A percentile compares a stretch with the other conserved stretches of the same genome.
These are phyloP conservation scores for Aureobasidium sp. DNA, from an alignment of 2,329 filamentous ascomycete species.

Conservation along the genomic window DNA sequence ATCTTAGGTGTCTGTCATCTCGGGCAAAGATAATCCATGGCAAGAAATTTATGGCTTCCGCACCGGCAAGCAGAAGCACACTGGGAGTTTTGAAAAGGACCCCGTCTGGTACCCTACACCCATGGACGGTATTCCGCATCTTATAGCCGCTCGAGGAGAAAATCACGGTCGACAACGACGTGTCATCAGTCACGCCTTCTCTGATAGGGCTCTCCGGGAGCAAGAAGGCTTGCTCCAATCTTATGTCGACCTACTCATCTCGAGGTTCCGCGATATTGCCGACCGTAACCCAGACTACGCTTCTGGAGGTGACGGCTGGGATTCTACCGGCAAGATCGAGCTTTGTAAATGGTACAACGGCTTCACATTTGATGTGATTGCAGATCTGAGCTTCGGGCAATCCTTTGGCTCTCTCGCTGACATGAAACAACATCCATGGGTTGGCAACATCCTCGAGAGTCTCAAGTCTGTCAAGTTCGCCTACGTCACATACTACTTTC, in stretches of 20 bases:
- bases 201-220: constrained; percentile 34
- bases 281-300: not conserved
- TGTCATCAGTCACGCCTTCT: constrained; percentile 37
- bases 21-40: constrained; percentile 35
- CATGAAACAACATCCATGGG: constrained; percentile 26
- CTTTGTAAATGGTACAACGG: constrained; percentile 31
- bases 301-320: not conserved
- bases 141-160: constrained; percentile 22
- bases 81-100: constrained; percentile 32
- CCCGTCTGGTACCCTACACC: constrained; percentile 29
- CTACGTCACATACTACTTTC: constrained; percentile 25
- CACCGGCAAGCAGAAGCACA: constrained; percentile 31
- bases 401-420: constrained; percentile 26
- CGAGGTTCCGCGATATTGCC: constrained; percentile 23
- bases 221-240: constrained; percentile 35
- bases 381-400: constrained; percentile 30
- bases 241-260: constrained; percentile 36
- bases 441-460: constrained; percentile 23
- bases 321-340: constrained; percentile 20
- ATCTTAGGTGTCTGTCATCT: constrained; percentile 33
- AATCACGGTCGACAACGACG: constrained; percentile 31
- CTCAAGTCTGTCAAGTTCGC: constrained; percentile 25
- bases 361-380: constrained; percentile 35
- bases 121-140: constrained; percentile 23
- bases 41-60: constrained; percentile 39